These are phyloP conservation scores for Cryphonectria japonica DNA, from an alignment of 2,329 filamentous ascomycete genomes.

Conservation along the genomic window DNA sequence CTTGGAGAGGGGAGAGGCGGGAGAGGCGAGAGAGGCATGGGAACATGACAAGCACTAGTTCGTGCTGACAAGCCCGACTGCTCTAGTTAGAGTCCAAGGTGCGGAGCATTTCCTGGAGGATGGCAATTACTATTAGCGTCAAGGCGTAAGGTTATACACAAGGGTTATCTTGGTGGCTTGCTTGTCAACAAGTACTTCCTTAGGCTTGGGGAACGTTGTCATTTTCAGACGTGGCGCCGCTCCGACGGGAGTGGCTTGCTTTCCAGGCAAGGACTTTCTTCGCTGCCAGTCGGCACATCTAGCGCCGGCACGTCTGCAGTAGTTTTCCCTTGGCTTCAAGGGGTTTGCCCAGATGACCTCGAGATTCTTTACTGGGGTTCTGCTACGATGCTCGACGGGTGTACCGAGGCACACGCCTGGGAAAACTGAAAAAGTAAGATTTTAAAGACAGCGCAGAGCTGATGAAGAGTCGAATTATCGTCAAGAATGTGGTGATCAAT, in stretches of 20 bases:
- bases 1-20: not conserved
- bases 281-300: not conserved
- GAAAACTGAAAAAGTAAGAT: not conserved
- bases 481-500: not conserved
- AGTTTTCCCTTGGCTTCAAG: not conserved
- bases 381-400: not conserved
- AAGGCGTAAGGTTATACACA: not conserved
- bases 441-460: not conserved
- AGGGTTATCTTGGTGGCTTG: not conserved
- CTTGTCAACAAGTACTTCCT: not conserved
- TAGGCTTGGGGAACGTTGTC: not conserved
- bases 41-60: not conserved
- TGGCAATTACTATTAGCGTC: not conserved
- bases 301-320: conserved; percentile 16
- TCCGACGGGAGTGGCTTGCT: conserved; percentile 14
- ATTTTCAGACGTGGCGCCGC: not conserved
- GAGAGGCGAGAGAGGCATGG: not conserved
- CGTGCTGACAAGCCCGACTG: not conserved
- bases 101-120: not conserved
- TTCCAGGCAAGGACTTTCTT: not conserved
- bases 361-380: not conserved
- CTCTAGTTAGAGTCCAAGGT: not conserved
- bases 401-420: not conserved
- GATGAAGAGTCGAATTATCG: not conserved
- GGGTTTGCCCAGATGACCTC: not conserved